Percentiles rank a stretch among this genome's conserved stretches.
phyloP scores from a whole-genome alignment of 2,329 filamentous ascomycete genomes.

The Thermochaetoides dissita region DNA sequence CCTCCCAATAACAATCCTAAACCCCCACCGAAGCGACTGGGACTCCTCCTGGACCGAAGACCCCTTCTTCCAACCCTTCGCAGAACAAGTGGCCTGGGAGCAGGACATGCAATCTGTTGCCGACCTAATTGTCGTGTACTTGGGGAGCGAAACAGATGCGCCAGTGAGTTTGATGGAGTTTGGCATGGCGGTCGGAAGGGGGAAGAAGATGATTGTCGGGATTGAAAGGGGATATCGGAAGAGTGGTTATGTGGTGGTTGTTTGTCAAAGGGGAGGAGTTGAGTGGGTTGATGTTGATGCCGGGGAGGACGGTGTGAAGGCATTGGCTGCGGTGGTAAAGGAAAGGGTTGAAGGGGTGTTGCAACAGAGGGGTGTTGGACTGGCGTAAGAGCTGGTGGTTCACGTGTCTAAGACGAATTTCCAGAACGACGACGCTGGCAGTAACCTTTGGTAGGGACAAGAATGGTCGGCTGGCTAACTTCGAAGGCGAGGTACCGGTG shows the following conservation, averaged over 20 bases:
- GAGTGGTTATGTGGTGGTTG: constrained; percentile 45
- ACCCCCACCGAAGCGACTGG: constrained; percentile 45
- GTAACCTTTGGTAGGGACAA: too few species aligned
- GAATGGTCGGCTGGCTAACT: too few species aligned
- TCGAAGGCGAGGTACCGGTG: too few species aligned
- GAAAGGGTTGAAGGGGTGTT: constrained; percentile 3
- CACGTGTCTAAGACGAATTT: too few species aligned
- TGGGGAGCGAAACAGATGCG: constrained; percentile 36
- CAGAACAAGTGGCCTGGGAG: constrained; percentile 47
- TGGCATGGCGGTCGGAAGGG: constrained; percentile 32
- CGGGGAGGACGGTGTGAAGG: not conserved
- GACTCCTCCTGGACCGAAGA: constrained; percentile 38
- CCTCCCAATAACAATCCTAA: constrained; percentile 38
- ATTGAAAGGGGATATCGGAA: constrained; percentile 40
- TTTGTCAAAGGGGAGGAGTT: constrained; percentile 35
- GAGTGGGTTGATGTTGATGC: constrained; percentile 23
- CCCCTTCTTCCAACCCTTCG: constrained; percentile 30
- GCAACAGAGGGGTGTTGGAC: not conserved
- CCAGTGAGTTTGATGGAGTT: constrained; percentile 48
- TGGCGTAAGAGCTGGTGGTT: too few species aligned
- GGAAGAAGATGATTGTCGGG: constrained; percentile 36
- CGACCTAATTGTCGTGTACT: constrained; percentile 42
- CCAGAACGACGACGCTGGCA: too few species aligned
- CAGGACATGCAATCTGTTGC: constrained; percentile 39
- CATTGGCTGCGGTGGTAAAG: constrained; percentile 1